Base-by-base conservation (phyloP, 2,329 filamentous ascomycete species). In the Botrytis pseudocinerea region DNA sequence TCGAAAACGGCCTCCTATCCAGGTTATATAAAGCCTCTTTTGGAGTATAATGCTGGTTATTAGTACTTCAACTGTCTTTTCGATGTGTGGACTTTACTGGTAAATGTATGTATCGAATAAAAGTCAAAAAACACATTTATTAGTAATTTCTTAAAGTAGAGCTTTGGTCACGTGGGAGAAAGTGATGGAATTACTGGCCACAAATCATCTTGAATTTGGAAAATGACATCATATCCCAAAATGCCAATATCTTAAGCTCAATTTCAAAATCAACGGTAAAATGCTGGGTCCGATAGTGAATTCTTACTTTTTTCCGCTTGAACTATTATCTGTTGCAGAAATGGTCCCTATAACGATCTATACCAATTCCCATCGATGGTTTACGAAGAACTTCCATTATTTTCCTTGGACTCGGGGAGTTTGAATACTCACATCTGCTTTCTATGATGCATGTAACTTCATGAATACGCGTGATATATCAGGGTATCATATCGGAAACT, bases 351-450 rank as follows among this genome's bases (percentile, higher is more conserved):
- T 35, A 46, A 28, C 4, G 59, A 25, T 42, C n/a, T 25, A 60
- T 18, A 32, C 60, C 38, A 14, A 61, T 70, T 40, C 70, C 70
- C 51, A 7, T 20, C n/a, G 20, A 64, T 44, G 73, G 70, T 10
- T 22, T 70, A 8, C 73, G 75, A 14, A 69, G 76, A 59, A 68
- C 70, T 10, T 73, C 69, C 25, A 64, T 79, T 25, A 79, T 77
- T 35, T 70, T n/a, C 42, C 77, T 86, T 63, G 84, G 85, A 0
- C 85, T 83, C 44, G 84, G 85, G 6, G 6, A 84, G 85, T 25
- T 83, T 84, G 22, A 86, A 75, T 69, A 25, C 54, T 12, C 70
- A 74, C 40, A 25, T 51, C 10, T 35, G 35, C 68, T 60, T 20
- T 73, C 22, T 61, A 73, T 42, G 72, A 71, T 71, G 51, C 51